A percentile compares a stretch with the other conserved stretches of the same genome.
Conservation (phyloP, 805 yeast species). For the Spathaspora passalidarum region DNA sequence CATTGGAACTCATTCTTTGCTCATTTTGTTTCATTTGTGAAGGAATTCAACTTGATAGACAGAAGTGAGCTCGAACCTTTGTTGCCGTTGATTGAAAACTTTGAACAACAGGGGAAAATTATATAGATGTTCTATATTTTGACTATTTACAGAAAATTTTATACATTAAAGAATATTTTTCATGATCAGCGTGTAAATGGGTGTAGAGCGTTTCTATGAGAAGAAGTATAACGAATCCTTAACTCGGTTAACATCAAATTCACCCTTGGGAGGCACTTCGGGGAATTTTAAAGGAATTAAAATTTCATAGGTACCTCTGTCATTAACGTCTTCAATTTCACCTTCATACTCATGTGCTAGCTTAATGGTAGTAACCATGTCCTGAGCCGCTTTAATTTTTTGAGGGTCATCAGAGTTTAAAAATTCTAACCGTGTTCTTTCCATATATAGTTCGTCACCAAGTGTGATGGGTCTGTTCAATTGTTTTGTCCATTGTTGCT, state of each 20-base stretch:
- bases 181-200: background rate
- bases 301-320: constrained; percentile 35
- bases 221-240: constrained; percentile 81
- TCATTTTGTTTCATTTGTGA: constrained; percentile 83
- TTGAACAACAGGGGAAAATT: constrained; percentile 87
- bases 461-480: constrained; percentile 57
- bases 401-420: constrained; percentile 51
- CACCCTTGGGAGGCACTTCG: constrained; percentile 73
- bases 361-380: constrained; percentile 69
- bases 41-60: constrained; percentile 81
- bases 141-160: constrained; percentile 1
- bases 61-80: constrained; percentile 78
- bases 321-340: background rate
- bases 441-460: constrained; percentile 72
- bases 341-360: constrained; percentile 39
- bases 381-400: constrained; percentile 46
- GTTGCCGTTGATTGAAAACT: constrained; percentile 66
- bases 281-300: constrained; percentile 72
- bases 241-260: constrained; percentile 73
- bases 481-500: constrained; percentile 46
- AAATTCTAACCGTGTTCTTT: constrained; percentile 57
- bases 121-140: constrained; percentile 17
- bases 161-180: background rate
- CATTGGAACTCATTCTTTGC: constrained; percentile 98
- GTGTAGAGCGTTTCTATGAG: constrained; percentile 20